phyloP scores from a whole-genome alignment of 1,284 basidiomycete genomes.

The Peniophora sp. region DNA sequence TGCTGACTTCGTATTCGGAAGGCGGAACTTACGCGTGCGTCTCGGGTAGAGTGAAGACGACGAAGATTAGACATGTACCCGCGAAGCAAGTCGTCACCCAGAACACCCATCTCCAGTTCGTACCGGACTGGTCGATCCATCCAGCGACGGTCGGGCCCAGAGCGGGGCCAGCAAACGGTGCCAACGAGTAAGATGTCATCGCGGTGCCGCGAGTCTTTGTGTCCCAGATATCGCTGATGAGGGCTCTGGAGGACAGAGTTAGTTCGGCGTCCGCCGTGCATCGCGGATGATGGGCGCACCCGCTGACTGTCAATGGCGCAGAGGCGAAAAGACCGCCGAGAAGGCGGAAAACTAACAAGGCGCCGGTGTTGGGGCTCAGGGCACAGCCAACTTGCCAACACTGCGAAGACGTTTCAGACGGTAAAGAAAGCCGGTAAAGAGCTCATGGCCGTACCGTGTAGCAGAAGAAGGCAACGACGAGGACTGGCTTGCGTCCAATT shows the following conservation, averaged over 20 bases:
- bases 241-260: conserved; percentile 5
- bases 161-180: neutral
- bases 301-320: conserved; percentile 22
- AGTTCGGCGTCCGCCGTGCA: conserved; percentile 1
- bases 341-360: conserved; percentile 23
- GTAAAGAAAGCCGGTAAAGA: too few relatives aligned
- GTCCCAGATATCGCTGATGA: neutral
- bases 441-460: neutral
- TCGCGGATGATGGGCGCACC: conserved; percentile 13
- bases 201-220: neutral
- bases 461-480: neutral
- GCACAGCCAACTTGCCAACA: conserved; percentile 23
- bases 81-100: neutral
- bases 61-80: neutral
- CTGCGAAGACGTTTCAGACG: conserved; percentile 14
- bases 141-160: neutral
- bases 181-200: neutral
- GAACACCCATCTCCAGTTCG: neutral
- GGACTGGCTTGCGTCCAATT: neutral
- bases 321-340: conserved; percentile 23
- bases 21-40: conserved; percentile 21
- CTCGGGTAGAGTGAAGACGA: too few relatives aligned
- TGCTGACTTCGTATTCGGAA: too few relatives aligned
- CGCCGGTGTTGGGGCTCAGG: conserved; percentile 20
- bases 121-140: neutral